A percentile compares a stretch with the other conserved stretches of the same genome.
These are phyloP conservation scores for Zea luxurians DNA, from an alignment of 176 grass and related monocot species.

Conservation along the genomic window DNA sequence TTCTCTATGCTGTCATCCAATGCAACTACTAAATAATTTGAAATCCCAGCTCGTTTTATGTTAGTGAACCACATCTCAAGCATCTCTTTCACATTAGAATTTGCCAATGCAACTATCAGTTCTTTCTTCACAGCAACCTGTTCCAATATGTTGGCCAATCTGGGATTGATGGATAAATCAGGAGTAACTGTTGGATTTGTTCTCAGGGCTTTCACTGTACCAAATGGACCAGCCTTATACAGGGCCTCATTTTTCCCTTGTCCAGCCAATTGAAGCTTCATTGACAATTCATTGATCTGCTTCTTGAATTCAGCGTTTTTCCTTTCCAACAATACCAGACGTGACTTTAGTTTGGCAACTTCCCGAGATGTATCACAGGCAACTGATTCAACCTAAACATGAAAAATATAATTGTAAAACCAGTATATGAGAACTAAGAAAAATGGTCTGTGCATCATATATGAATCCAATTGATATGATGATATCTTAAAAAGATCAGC, in stretches of 20 bases:
- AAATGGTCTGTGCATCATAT: slow-evolving; percentile 8
- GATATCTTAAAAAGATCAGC: background rate
- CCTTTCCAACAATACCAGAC: slow-evolving; percentile 52
- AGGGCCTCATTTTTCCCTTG: slow-evolving; percentile 53
- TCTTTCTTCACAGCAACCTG: slow-evolving; percentile 79
- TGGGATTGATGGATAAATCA: slow-evolving; percentile 74
- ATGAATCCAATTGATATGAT: background rate
- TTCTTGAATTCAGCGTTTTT: slow-evolving; percentile 81
- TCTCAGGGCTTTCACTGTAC: slow-evolving; percentile 84
- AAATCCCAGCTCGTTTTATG: slow-evolving; percentile 82
- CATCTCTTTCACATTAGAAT: slow-evolving; percentile 89
- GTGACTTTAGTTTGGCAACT: slow-evolving; percentile 53
- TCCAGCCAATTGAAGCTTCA: slow-evolving; percentile 69
- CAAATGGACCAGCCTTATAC: slow-evolving; percentile 76
- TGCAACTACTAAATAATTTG: slow-evolving; percentile 92
- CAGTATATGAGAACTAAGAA: slow-evolving; percentile 10
- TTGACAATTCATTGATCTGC: slow-evolving; percentile 63
- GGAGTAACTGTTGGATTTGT: slow-evolving; percentile 79
- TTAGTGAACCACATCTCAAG: slow-evolving; percentile 88
- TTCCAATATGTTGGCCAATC: slow-evolving; percentile 71
- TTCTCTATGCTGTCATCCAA: slow-evolving; percentile 73
- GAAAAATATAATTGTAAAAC: slow-evolving; percentile 37
- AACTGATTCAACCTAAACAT: slow-evolving; percentile 52
- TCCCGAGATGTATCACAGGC: slow-evolving; percentile 56
- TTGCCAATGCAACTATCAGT: slow-evolving; percentile 85